Base-by-base conservation (phyloP, 2,329 filamentous ascomycete species). In the Sporothrix dimorphospora region DNA sequence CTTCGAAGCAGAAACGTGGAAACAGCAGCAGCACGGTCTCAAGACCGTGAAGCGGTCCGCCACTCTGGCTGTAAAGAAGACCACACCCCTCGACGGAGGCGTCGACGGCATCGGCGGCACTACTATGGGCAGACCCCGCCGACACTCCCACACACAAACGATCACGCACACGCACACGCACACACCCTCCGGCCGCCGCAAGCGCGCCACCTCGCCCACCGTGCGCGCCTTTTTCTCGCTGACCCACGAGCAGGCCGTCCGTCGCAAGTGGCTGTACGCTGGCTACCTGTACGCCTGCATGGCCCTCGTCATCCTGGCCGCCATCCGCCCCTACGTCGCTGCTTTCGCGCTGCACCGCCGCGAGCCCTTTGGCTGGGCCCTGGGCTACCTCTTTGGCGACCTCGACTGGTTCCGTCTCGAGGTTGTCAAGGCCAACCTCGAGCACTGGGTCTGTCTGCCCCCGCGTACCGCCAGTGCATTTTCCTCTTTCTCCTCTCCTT, bases 311-410 rank as follows among this genome's bases (percentile, higher is more conserved):
- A 88, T 97, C 69, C 81, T 97, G 3, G 81, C 89, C 3, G 92
- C 90, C 0, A 86, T 98, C 38, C 88, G 94, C 70, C 84, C 85
- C 2, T 92, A 93, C 76, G 89, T 98, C 67, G 82, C 86, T 51
- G 81, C 82, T 57, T 85, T 87, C 74, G 94, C 94, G 16, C 84
- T 99, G 1, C 78, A 86, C 45, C 89, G 89, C 19, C 83, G 89
- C 69, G 96, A 99, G 77, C 94, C 96, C 0, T 88, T 99, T 59
- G 93, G 95, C 2, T 99, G 96, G 96, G 94, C 94, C 0, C 81
- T 98, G 12, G 91, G 93, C 1, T 99, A 99, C 80, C 83, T 98
- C 2, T 88, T 98, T 74, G 94, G 95, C 14, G 92, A 97, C 76
- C 79, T 94, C 12, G 86, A 88, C 0, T 86, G 85, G 78, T 89